Percentiles rank a stretch among this genome's conserved stretches.
Conservation (phyloP, 768 basidiomycete species). For the Omphalotus guepiniiformis region DNA sequence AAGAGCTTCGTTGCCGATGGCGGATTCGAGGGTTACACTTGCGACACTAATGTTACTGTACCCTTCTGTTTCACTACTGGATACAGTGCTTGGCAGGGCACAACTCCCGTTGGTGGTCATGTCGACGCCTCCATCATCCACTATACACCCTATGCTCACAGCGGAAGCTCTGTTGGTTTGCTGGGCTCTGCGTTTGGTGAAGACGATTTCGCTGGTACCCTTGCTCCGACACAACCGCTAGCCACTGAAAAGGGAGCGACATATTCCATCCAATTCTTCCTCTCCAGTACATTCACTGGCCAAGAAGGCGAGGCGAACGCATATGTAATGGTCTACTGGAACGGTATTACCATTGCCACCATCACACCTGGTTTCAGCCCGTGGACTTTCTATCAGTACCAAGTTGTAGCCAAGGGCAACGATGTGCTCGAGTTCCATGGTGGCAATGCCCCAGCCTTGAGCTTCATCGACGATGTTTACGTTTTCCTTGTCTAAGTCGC, state of each 20-base stretch:
- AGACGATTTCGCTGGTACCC: constrained; percentile 35
- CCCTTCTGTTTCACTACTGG: constrained; percentile 36
- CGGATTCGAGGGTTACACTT: constrained; percentile 40
- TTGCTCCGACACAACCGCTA: constrained; percentile 28
- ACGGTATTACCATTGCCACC: constrained; percentile 29
- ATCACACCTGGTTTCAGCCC: constrained; percentile 32
- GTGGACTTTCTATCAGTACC: constrained; percentile 35
- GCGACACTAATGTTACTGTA: constrained; percentile 17
- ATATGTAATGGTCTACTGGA: constrained; percentile 41
- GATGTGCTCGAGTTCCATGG: constrained; percentile 38
- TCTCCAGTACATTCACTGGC: constrained; percentile 34
- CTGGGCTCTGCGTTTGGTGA: constrained; percentile 39
- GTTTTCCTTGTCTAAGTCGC: too few relatives aligned
- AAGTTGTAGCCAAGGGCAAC: constrained; percentile 30
- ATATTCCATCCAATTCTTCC: constrained; percentile 42
- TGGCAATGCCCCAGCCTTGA: constrained; percentile 43
- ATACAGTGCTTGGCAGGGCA: constrained; percentile 37
- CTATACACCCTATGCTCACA: constrained; percentile 35
- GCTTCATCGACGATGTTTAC: constrained; percentile 42
- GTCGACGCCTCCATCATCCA: constrained; percentile 43
- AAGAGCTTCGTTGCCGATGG: constrained; percentile 35
- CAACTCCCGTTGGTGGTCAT: constrained; percentile 29
- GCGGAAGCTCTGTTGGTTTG: constrained; percentile 33
- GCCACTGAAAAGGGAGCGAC: constrained; percentile 30
- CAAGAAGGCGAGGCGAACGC: constrained; percentile 27